Base-by-base conservation (phyloP, 2,329 filamentous ascomycete genomes). In the Sphaerostilbella broomeana region DNA sequence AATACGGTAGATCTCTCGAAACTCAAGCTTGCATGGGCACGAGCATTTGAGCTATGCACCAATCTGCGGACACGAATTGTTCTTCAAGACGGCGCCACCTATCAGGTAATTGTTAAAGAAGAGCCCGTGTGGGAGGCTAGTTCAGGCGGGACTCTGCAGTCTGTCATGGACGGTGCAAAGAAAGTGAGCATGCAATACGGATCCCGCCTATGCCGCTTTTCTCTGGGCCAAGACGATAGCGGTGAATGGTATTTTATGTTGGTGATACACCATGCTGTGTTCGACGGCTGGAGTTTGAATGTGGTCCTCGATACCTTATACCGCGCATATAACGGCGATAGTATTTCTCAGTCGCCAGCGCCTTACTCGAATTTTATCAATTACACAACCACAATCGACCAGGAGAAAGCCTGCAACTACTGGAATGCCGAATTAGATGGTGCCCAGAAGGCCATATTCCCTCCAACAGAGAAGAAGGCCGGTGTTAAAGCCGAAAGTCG, bases 11-110 rank as follows among this genome's bases (percentile, higher is more conserved):
- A 38, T 8, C 16, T 32, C 9, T 10, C 31, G 6, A 20, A 34
- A 1, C 32, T 42, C 18, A 30, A 32, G 38, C 33, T 39, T 0
- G 54, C 58, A 1, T 61, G 57, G 58, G 42, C 45, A 6, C 12
- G 19, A 15, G 42, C 38, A 9, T 6, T 40, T 1, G 7, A 19
- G 9, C 20, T 24, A 4, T 41, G 35, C 17, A 13, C 15, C n/a
- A 42, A 35, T n/a, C 34, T 47, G 5, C 37, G 44, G 11, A 45
- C 37, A 1, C 17, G 44, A 10, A 33, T 47, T 16, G 30, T 45
- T n/a, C 12, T 42, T 22, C 24, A 19, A 4, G 17, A 21, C 15
- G 29, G 18, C 10, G 18, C 22, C 4, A 15, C 40, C 18, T n/a
- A 37, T 25, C 39, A 41, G 17, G 19, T 27, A 4, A 27, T 41